Evolutionary conservation across 805 yeast genomes (phyloP).

Genomic region (Diddensiella santjacobensis): DNA sequence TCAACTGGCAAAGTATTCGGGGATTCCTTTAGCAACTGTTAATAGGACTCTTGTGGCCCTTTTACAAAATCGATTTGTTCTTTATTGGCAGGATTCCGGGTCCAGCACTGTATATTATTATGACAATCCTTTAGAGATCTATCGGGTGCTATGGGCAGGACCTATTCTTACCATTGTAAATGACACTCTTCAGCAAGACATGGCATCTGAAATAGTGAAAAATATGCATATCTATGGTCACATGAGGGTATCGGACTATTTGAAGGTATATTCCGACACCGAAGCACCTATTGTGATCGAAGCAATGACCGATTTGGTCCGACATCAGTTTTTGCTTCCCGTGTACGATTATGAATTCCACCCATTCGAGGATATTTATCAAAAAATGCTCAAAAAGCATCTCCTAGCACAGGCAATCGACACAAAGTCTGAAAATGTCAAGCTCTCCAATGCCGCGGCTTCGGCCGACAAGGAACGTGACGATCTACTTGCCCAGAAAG

Average conservation of each 20-base stretch:
- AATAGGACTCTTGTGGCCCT: constrained; percentile 69
- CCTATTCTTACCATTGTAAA: constrained; percentile 53
- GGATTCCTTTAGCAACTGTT: constrained; percentile 48
- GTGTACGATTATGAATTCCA: constrained; percentile 38
- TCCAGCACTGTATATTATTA: constrained; percentile 41
- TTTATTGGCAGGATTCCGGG: constrained; percentile 51
- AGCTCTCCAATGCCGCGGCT: constrained; percentile 59
- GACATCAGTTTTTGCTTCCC: constrained; percentile 50
- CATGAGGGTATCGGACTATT: constrained; percentile 52
- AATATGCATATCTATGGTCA: constrained; percentile 69
- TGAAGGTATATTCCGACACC: constrained; percentile 20
- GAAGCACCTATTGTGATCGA: constrained; percentile 15
- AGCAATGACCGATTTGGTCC: constrained; percentile 44
- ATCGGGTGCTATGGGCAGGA: constrained; percentile 69
- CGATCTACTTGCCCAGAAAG: constrained; percentile 17
- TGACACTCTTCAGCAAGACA: constrained; percentile 26
- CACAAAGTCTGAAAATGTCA: constrained; percentile 49
- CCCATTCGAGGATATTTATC: constrained; percentile 30
- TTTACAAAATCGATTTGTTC: constrained; percentile 73
- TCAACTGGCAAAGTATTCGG: constrained; percentile 49
- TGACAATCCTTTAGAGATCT: constrained; percentile 60
- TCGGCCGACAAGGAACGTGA: constrained; percentile 38
- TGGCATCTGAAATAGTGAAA: constrained; percentile 55
- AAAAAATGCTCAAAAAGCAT: constrained; percentile 21
- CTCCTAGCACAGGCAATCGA: constrained; percentile 16